Conservation (phyloP, 2,329 filamentous ascomycete species). For the Pseudogymnoascus sp. region DNA sequence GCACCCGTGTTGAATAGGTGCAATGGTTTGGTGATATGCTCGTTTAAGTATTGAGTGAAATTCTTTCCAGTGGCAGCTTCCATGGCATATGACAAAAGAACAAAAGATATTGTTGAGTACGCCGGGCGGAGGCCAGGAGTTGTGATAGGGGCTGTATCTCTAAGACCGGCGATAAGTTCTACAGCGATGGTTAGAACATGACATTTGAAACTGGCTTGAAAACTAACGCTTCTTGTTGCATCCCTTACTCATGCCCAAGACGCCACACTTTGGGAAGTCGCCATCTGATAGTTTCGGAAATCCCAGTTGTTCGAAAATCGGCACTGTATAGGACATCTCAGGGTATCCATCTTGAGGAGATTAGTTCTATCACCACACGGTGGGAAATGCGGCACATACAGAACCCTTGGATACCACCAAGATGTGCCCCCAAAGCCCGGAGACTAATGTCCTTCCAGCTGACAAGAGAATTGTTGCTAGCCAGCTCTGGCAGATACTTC, state of each 20-base stretch:
- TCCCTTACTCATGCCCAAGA: background rate
- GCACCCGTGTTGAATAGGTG: slow-evolving; percentile 24
- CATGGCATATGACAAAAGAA: slow-evolving; percentile 29
- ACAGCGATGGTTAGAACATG: background rate
- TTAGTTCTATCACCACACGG: background rate
- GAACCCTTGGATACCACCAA: slow-evolving; percentile 1
- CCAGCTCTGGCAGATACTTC: slow-evolving; percentile 32
- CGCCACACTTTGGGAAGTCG: background rate
- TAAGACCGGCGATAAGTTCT: background rate
- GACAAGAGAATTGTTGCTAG: background rate
- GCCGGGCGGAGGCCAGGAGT: background rate
- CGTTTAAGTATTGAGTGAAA: background rate
- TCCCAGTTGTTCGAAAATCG: background rate
- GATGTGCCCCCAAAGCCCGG: background rate
- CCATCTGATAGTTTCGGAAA: background rate
- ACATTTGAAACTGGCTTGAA: background rate
- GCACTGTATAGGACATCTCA: background rate
- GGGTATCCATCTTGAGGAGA: background rate
- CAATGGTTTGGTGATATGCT: slow-evolving; percentile 24
- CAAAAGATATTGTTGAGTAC: background rate
- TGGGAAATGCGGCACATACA: background rate
- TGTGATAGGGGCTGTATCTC: background rate
- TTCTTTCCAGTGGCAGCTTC: slow-evolving; percentile 29
- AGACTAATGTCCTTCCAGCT: background rate
- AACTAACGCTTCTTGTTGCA: background rate